Evolutionary conservation across 108 stramenopile species (phyloP).

Genomic region (Schizochytrium sp.): DNA sequence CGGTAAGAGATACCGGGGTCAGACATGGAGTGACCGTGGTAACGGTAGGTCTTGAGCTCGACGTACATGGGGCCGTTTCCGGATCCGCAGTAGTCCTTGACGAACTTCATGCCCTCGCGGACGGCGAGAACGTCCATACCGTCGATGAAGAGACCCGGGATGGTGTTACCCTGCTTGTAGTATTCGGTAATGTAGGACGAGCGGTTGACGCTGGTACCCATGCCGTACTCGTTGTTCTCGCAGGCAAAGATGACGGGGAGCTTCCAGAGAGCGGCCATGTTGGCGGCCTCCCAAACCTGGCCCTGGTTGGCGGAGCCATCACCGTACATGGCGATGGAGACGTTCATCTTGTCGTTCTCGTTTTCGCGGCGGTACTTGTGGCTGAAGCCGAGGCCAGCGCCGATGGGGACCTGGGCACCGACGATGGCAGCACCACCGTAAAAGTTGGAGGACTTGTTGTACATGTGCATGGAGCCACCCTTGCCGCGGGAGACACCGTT

Average conservation of each 20-base stretch:
- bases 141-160: conserved; percentile 90
- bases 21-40: conserved; percentile 99
- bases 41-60: conserved; percentile 96
- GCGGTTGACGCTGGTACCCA: conserved; percentile 97
- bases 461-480: conserved; percentile 99
- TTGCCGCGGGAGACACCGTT: conserved; percentile 77
- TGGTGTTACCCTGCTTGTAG: conserved; percentile 92
- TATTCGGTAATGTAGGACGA: conserved; percentile 82
- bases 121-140: conserved; percentile 98
- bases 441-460: conserved; percentile 93
- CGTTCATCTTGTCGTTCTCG: conserved; percentile 17
- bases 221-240: conserved; percentile 99
- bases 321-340: conserved; percentile 94
- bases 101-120: conserved; percentile 86
- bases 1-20: conserved; percentile 99
- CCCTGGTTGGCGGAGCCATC: conserved; percentile 99
- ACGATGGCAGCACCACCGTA: conserved; percentile 98
- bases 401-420: conserved; percentile 97
- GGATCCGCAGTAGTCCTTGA: conserved; percentile 72
- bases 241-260: conserved; percentile 98
- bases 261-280: conserved; percentile 85
- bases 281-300: conserved; percentile 97
- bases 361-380: conserved; percentile 74
- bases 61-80: conserved; percentile 98
- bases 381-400: conserved; percentile 90